Evolutionary conservation across 2,329 filamentous ascomycete genomes (phyloP), one percentile per base, ranked within the genome.

Genomic region (Fusarium equiseti): DNA sequence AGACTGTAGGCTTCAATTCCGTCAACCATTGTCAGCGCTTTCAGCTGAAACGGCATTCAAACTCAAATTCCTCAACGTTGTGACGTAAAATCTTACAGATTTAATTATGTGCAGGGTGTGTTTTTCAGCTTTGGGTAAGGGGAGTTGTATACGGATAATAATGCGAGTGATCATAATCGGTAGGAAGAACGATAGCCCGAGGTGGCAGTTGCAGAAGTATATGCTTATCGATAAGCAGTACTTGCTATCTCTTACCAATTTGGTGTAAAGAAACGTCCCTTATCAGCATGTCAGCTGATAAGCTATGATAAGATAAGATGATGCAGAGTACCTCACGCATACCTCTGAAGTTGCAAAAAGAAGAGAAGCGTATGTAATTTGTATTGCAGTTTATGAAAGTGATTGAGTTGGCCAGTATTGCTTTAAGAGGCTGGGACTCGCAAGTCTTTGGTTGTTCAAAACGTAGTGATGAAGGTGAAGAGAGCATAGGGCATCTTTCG

Each of bases 11-110:
- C 35, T 38, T 38, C 35, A 11, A 38, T n/a, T n/a, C 3, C 18
- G 9, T n/a, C 9, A n/a, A n/a, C 9, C 1, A 18, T 0, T 0
- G 6, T 38, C 1, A n/a, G 35, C 11, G 18, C 18, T 6, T n/a
- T 38, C 35, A n/a, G 35, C 18, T 38, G 18, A 38, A 38, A 38
- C 35, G n/a, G 35, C 10, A 3, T n/a, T 38, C 10, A 38, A 38
- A n/a, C 35, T 12, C 2, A 38, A 38, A 38, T 7, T 38, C 18
- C 35, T n/a, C 6, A 38, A n/a, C 5, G 10, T n/a, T 6, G 18
- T 11, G 18, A n/a, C 3, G 35, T n/a, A 18, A 10, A n/a, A 7
- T 12, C 10, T 4, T 38, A 12, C 18, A 7, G 3, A 38, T 38
- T 38, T 38, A 6, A 38, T 38, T 38, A 38, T 38, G 35, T 3